A percentile compares a stretch with the other conserved stretches of the same genome.
Evolutionary conservation across 2,329 filamentous ascomycete species (phyloP).

Genomic region (Tetracladium maxilliforme): DNA sequence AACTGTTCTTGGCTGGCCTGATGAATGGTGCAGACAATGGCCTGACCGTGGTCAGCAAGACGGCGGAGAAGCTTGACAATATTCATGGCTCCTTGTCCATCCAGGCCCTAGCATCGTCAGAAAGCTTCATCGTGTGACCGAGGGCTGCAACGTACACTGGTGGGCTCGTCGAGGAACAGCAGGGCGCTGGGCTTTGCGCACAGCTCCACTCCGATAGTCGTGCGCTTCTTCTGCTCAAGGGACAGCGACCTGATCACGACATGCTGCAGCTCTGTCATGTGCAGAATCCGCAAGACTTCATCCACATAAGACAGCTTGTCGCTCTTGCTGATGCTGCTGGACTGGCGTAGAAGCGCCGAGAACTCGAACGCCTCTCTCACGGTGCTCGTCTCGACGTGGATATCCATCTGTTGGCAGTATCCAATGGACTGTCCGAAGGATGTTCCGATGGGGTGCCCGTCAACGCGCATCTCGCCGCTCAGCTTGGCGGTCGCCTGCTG

Average conservation of each 20-base stretch:
- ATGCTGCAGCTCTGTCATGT: slow-evolving; percentile 79
- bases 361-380: slow-evolving; percentile 50
- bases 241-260: slow-evolving; percentile 76
- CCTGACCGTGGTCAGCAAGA: slow-evolving; percentile 66
- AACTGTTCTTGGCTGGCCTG: slow-evolving; percentile 94
- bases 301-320: slow-evolving; percentile 85
- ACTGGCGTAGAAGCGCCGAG: slow-evolving; percentile 45
- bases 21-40: slow-evolving; percentile 93
- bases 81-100: slow-evolving; percentile 3
- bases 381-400: slow-evolving; percentile 46
- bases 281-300: slow-evolving; percentile 79
- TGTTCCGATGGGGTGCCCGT: slow-evolving; percentile 51
- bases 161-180: slow-evolving; percentile 51
- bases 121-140: too few species aligned
- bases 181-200: slow-evolving; percentile 46
- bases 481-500: slow-evolving; percentile 75
- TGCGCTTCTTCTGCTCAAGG: slow-evolving; percentile 50
- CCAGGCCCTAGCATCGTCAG: too few species aligned
- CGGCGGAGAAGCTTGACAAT: slow-evolving; percentile 2
- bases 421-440: slow-evolving; percentile 85
- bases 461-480: slow-evolving; percentile 61
- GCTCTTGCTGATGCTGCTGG: slow-evolving; percentile 45
- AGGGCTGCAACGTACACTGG: slow-evolving; percentile 73
- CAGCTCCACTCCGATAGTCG: slow-evolving; percentile 52
- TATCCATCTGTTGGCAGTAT: slow-evolving; percentile 86